Conservation (phyloP, 1,139 yeast species). For the Pichia sp. region DNA sequence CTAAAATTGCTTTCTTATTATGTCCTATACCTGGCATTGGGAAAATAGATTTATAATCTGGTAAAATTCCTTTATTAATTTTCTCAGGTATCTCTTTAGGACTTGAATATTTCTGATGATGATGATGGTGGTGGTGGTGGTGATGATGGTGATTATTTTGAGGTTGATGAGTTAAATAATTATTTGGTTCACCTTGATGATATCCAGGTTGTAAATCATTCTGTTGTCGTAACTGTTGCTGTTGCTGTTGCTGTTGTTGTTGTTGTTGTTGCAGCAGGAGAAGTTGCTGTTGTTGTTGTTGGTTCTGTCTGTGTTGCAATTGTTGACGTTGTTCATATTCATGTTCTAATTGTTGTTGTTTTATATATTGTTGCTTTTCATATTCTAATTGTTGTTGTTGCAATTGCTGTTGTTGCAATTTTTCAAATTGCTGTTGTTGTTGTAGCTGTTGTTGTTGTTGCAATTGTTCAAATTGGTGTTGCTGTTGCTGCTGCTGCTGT, state of each 20-base stretch:
- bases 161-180: not conserved
- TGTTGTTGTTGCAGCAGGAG: conserved; percentile 1
- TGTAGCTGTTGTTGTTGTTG: conserved; percentile 6
- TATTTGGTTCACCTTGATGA: not conserved
- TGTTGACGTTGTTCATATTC: not conserved
- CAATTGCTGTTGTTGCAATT: not conserved
- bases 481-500: conserved; percentile 4
- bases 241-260: conserved; percentile 2
- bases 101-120: not conserved
- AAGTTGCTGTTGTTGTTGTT: conserved; percentile 1
- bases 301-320: not conserved
- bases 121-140: conserved; percentile 7
- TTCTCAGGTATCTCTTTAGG: not conserved
- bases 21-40: conserved; percentile 24
- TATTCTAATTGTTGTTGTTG: conserved; percentile 2
- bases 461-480: not conserved
- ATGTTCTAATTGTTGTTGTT: not conserved
- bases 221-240: conserved; percentile 1
- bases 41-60: conserved; percentile 19
- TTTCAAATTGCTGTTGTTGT: conserved; percentile 2
- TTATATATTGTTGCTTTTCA: not conserved
- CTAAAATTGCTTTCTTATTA: conserved; percentile 10
- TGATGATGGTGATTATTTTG: conserved; percentile 3
- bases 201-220: not conserved
- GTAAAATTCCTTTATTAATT: conserved; percentile 1